phyloP scores from a whole-genome alignment of 768 basidiomycete genomes.

The Phylloporus sp. region DNA sequence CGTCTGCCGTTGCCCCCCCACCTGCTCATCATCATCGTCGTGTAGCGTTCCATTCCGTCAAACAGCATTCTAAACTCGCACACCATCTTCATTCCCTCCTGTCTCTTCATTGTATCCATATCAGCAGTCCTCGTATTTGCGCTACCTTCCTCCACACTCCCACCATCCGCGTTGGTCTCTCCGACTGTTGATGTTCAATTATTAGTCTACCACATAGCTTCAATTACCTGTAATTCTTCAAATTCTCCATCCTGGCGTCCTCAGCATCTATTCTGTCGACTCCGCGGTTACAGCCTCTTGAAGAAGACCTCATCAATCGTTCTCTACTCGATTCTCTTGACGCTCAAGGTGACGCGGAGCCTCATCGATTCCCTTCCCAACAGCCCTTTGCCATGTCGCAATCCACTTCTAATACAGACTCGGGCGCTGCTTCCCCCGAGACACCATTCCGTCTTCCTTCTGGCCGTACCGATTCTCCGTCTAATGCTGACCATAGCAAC shows the following conservation, averaged over 20 bases:
- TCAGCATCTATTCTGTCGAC: slow-evolving; percentile 33
- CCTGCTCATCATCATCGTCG: slow-evolving; percentile 23
- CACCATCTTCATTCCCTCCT: slow-evolving; percentile 22
- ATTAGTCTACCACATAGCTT: slow-evolving; percentile 28
- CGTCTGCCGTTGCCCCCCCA: slow-evolving; percentile 27
- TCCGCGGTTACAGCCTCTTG: slow-evolving; percentile 34
- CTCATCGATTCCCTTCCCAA: slow-evolving; percentile 32
- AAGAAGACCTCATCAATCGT: slow-evolving; percentile 82
- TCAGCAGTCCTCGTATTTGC: slow-evolving; percentile 34
- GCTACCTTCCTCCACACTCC: slow-evolving; percentile 31
- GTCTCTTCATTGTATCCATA: slow-evolving; percentile 42
- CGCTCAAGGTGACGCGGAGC: slow-evolving; percentile 81
- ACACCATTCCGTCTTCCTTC: slow-evolving; percentile 48
- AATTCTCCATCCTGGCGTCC: slow-evolving; percentile 48
- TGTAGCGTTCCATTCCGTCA: slow-evolving; percentile 26
- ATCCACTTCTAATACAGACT: slow-evolving; percentile 51
- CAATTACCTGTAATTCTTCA: slow-evolving; percentile 30
- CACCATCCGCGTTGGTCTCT: slow-evolving; percentile 25
- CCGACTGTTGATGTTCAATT: slow-evolving; percentile 44
- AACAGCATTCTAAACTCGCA: slow-evolving; percentile 27
- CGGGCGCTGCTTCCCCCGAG: slow-evolving; percentile 47
- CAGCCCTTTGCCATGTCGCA: slow-evolving; percentile 43
- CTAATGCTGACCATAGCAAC: slow-evolving; percentile 36
- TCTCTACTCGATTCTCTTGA: slow-evolving; percentile 80
- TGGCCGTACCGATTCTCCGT: slow-evolving; percentile 51